Conservation (phyloP, 306 rosid genomes). For the Fragaria iinumae region DNA sequence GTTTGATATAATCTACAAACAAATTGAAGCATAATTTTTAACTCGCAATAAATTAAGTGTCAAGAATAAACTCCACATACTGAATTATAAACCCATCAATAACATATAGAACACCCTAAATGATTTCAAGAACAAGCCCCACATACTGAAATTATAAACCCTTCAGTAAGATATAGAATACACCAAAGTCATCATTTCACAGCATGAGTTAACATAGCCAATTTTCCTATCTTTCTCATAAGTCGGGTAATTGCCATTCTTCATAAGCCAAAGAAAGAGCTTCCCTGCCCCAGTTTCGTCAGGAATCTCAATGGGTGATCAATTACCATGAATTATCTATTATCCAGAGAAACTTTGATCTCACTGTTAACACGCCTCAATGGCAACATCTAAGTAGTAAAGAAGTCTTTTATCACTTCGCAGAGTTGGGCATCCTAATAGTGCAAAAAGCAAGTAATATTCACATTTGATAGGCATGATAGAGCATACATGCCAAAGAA, state of each 20-base stretch:
- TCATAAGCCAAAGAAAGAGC: not conserved
- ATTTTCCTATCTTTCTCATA: not conserved
- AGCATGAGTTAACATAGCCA: not conserved
- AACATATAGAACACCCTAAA: not conserved
- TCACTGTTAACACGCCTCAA: not conserved
- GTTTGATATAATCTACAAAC: slow-evolving; percentile 73
- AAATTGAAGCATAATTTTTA: not conserved
- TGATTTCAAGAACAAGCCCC: not conserved
- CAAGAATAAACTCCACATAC: not conserved
- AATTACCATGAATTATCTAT: not conserved
- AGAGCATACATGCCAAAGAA: slow-evolving; percentile 3
- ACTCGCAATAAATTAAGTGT: not conserved
- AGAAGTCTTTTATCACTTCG: not conserved
- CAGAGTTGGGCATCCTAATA: slow-evolving; percentile 8
- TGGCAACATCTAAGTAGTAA: not conserved
- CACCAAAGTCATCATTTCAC: not conserved
- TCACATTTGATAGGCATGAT: slow-evolving; percentile 2
- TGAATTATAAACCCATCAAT: not conserved
- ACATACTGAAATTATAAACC: not conserved
- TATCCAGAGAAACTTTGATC: not conserved
- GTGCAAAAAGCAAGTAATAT: not conserved
- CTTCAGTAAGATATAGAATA: not conserved
- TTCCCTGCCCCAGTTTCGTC: not conserved
- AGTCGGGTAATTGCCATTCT: not conserved
- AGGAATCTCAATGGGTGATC: not conserved